These are phyloP conservation scores for Trichophyton simii DNA, from an alignment of 2,329 filamentous ascomycete species.

Conservation along the genomic window DNA sequence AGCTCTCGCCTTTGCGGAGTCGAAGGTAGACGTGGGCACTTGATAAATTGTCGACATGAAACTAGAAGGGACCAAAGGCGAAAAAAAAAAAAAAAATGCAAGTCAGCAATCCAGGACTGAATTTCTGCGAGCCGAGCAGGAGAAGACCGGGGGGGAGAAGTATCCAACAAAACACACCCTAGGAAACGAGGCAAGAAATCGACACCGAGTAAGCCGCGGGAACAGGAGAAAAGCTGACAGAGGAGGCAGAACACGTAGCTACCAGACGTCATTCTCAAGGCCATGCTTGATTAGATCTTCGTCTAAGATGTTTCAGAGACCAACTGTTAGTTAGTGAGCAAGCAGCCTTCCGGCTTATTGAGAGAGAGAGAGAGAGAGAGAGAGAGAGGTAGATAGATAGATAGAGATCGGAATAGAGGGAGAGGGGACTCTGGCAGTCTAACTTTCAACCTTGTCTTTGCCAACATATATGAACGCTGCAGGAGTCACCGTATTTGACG, in stretches of 20 bases:
- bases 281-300: constrained; percentile 93
- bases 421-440: constrained; percentile 20
- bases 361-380: constrained; percentile 2
- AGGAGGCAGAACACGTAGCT: constrained; percentile 10
- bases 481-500: constrained; percentile 68
- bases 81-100: not conserved
- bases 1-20: constrained; percentile 61
- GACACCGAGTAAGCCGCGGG: constrained; percentile 1
- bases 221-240: not conserved
- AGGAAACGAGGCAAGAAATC: not conserved
- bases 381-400: not conserved
- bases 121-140: not conserved
- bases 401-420: too few species aligned
- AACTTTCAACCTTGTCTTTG: constrained; percentile 99
- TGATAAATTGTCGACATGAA: constrained; percentile 94
- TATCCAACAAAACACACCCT: constrained; percentile 22
- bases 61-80: constrained; percentile 39
- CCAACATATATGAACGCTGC: constrained; percentile 86
- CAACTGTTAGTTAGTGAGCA: constrained; percentile 2
- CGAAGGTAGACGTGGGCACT: constrained; percentile 94
- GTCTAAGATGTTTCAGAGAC: constrained; percentile 43
- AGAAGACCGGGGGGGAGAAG: not conserved
- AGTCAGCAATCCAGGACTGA: not conserved
- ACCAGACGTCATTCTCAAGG: constrained; percentile 94
- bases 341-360: not conserved